Evolutionary conservation across 371 early-diverging fungal genomes (phyloP).

Genomic region (Batrachochytrium dendrobatidis): DNA sequence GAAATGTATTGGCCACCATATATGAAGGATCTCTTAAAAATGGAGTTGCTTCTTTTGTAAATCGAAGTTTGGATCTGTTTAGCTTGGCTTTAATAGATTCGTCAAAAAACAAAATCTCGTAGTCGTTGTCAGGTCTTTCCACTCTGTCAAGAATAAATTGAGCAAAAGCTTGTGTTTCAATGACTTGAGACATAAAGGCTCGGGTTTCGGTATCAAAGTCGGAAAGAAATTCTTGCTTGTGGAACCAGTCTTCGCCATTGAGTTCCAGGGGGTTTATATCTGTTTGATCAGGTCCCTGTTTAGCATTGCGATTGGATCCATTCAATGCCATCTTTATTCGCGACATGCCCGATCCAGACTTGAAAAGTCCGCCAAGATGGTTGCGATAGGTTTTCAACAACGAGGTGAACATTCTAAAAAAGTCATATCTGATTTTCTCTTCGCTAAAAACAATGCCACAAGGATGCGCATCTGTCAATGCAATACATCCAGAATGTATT

Average conservation of each 20-base stretch:
- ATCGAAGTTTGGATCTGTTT: slow-evolving; percentile 65
- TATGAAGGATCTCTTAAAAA: slow-evolving; percentile 52
- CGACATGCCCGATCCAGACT: not conserved
- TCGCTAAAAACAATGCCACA: slow-evolving; percentile 63
- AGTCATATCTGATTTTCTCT: slow-evolving; percentile 56
- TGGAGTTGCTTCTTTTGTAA: slow-evolving; percentile 71
- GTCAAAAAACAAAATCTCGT: slow-evolving; percentile 71
- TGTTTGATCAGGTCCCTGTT: not conserved
- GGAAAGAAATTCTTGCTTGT: slow-evolving; percentile 58
- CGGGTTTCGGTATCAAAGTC: slow-evolving; percentile 58
- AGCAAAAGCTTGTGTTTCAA: slow-evolving; percentile 70
- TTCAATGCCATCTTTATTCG: not conserved
- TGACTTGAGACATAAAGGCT: slow-evolving; percentile 57
- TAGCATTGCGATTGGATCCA: slow-evolving; percentile 4
- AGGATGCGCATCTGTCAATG: slow-evolving; percentile 51
- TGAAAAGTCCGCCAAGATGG: slow-evolving; percentile 15
- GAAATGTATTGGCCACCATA: slow-evolving; percentile 11
- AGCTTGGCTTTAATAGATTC: slow-evolving; percentile 73
- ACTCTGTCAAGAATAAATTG: slow-evolving; percentile 73
- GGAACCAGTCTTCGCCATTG: slow-evolving; percentile 41
- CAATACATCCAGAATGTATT: slow-evolving; percentile 26
- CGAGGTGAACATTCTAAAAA: slow-evolving; percentile 70
- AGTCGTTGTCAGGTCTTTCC: slow-evolving; percentile 55
- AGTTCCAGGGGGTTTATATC: not conserved
- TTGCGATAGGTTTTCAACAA: slow-evolving; percentile 62